A percentile compares a stretch with the other conserved stretches of the same genome.
phyloP scores from a whole-genome alignment of 2,329 filamentous ascomycete species.

The Ciborinia camelliae region DNA sequence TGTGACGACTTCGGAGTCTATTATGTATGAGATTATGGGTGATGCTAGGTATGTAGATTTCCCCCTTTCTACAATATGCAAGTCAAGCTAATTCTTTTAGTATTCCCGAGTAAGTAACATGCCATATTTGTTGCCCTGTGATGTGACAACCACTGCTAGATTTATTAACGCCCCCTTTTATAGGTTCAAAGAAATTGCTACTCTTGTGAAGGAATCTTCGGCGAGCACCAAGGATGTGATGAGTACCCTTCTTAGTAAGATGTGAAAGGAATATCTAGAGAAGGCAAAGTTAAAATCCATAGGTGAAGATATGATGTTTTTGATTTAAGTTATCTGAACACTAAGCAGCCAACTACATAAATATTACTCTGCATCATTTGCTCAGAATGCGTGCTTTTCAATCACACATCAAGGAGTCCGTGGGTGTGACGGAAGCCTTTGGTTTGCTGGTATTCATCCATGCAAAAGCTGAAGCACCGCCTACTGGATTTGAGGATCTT shows the following conservation, averaged over 20 bases:
- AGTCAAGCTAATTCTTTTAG: conserved; percentile 21
- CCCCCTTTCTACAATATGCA: background rate
- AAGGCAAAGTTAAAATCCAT: background rate
- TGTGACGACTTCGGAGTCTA: conserved; percentile 85
- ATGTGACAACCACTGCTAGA: background rate
- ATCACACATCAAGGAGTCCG: conserved; percentile 14
- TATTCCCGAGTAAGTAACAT: conserved; percentile 53
- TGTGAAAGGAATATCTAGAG: conserved; percentile 31
- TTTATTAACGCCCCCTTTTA: background rate
- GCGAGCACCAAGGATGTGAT: conserved; percentile 67
- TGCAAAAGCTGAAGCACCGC: conserved; percentile 88
- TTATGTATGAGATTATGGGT: conserved; percentile 84
- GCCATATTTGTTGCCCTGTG: background rate
- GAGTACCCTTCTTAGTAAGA: conserved; percentile 61
- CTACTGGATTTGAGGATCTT: conserved; percentile 74
- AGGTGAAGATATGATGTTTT: background rate
- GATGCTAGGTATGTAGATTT: conserved; percentile 54
- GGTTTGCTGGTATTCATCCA: conserved; percentile 67
- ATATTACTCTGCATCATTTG: background rate
- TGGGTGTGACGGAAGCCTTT: conserved; percentile 25
- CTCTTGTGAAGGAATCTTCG: conserved; percentile 73
- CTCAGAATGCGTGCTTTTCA: background rate
- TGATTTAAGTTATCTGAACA: background rate
- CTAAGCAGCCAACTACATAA: background rate
- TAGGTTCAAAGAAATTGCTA: conserved; percentile 62